Evolutionary conservation across 148 eudicot species (phyloP).

Genomic region (Tetragonia tetragonoides): DNA sequence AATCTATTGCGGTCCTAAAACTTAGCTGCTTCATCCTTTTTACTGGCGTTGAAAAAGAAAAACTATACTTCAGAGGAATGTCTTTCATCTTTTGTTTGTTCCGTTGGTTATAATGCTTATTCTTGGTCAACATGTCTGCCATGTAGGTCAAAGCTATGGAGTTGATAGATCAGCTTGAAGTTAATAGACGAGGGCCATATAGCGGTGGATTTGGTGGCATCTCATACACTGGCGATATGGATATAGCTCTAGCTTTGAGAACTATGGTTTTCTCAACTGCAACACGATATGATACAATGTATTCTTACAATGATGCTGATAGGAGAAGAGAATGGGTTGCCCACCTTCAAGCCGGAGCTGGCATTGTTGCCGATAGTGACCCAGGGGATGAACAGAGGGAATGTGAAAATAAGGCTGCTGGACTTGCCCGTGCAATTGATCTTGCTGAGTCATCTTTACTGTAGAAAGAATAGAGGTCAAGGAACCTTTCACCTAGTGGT

Average conservation of each 20-base stretch:
- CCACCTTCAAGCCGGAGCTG: constrained; percentile 96
- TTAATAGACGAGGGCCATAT: constrained; percentile 89
- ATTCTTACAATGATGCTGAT: constrained; percentile 59
- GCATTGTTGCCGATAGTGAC: constrained; percentile 91
- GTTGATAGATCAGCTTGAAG: constrained; percentile 89
- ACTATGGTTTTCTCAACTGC: constrained; percentile 88
- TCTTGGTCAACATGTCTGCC: not conserved
- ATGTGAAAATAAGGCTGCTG: constrained; percentile 98
- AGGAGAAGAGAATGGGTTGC: constrained; percentile 89
- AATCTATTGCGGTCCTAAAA: not conserved
- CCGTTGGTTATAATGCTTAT: not conserved
- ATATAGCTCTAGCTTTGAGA: constrained; percentile 89
- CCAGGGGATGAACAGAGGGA: constrained; percentile 91
- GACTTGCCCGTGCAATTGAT: constrained; percentile 90
- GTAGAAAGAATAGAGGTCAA: constrained; percentile 29
- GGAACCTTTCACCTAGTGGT: not conserved
- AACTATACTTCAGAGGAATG: not conserved
- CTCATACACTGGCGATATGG: constrained; percentile 96
- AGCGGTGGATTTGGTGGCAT: constrained; percentile 99
- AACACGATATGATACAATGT: constrained; percentile 80
- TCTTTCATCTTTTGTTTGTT: not conserved
- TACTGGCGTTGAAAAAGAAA: not conserved
- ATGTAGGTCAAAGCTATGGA: constrained; percentile 97
- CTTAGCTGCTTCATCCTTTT: not conserved
- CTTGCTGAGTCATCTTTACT: constrained; percentile 94